A percentile compares a stretch with the other conserved stretches of the same genome.
phyloP scores from a whole-genome alignment of 345 rosid genomes.

The Euphorbia pulcherrima region DNA sequence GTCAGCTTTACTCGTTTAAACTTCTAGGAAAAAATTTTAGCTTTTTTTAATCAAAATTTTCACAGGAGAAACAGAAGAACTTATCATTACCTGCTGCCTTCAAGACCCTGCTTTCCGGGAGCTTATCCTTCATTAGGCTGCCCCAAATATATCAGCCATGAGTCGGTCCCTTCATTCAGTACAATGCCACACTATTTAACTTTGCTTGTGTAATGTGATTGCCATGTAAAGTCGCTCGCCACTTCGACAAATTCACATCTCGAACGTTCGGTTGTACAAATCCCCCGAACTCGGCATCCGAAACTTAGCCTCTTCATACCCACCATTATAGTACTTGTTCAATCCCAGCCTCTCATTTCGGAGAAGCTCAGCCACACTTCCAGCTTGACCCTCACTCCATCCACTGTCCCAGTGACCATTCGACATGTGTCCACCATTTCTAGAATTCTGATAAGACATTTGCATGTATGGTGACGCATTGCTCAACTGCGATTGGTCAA shows the following conservation, averaged over 20 bases:
- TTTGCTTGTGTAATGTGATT: constrained; percentile 21
- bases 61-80: background rate
- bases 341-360: constrained; percentile 62
- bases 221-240: constrained; percentile 10
- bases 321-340: constrained; percentile 47
- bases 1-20: no score
- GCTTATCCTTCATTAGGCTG: constrained; percentile 37
- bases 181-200: constrained; percentile 9
- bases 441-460: constrained; percentile 52
- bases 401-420: constrained; percentile 83
- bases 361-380: constrained; percentile 62
- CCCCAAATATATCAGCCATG: constrained; percentile 26
- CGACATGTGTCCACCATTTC: constrained; percentile 44
- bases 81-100: constrained; percentile 34
- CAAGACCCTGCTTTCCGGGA: constrained; percentile 26
- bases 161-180: constrained; percentile 24
- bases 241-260: constrained; percentile 46
- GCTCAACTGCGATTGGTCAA: constrained; percentile 58
- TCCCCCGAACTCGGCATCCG: constrained; percentile 65
- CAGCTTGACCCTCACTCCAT: constrained; percentile 64
- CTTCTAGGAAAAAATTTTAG: no score
- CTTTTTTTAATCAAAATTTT: background rate
- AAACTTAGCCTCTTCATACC: constrained; percentile 66
- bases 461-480: constrained; percentile 45
- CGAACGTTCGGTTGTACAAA: constrained; percentile 64